These are phyloP conservation scores for Chaetomiaceae sp. DNA, from an alignment of 2,329 filamentous ascomycete species.

Conservation along the genomic window DNA sequence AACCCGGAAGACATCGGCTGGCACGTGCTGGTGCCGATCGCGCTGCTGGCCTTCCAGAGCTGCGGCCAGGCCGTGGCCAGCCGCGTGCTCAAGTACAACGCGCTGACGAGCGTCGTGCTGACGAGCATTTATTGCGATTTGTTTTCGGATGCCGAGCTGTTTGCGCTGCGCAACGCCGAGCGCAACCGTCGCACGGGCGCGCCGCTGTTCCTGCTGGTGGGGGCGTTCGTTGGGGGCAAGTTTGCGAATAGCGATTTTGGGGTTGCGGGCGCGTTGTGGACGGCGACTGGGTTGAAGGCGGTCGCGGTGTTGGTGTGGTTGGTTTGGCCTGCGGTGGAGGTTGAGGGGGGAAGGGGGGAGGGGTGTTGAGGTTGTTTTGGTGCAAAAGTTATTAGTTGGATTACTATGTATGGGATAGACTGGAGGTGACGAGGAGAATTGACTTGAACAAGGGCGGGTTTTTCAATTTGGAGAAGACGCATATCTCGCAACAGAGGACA, in stretches of 20 bases:
- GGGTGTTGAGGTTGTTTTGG: no score
- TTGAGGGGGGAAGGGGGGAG: no score
- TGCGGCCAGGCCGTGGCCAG: constrained; percentile 74
- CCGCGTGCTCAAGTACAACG: constrained; percentile 62
- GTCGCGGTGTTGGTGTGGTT: constrained; percentile 54
- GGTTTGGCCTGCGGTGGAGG: constrained; percentile 45
- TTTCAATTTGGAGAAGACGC: no score
- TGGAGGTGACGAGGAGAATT: no score
- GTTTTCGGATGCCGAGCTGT: constrained; percentile 58
- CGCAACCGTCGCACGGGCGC: constrained; percentile 48
- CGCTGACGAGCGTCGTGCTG: constrained; percentile 71
- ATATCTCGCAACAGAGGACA: no score
- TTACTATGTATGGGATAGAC: no score
- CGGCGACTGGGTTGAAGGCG: constrained; percentile 53
- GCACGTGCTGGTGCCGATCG: constrained; percentile 61
- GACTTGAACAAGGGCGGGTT: no score
- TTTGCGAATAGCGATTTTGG: constrained; percentile 46
- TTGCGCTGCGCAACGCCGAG: constrained; percentile 42
- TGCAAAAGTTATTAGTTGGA: no score
- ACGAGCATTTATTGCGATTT: constrained; percentile 80
- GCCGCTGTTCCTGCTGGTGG: constrained; percentile 44
- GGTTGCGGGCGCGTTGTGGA: constrained; percentile 53
- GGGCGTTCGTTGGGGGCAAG: constrained; percentile 46
- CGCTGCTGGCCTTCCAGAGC: constrained; percentile 69
- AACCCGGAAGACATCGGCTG: constrained; percentile 45